Percentiles rank a stretch among this genome's conserved stretches.
These are phyloP conservation scores for Saccharum spontaneum DNA, from an alignment of 176 grass and related monocot genomes.

Conservation along the genomic window DNA sequence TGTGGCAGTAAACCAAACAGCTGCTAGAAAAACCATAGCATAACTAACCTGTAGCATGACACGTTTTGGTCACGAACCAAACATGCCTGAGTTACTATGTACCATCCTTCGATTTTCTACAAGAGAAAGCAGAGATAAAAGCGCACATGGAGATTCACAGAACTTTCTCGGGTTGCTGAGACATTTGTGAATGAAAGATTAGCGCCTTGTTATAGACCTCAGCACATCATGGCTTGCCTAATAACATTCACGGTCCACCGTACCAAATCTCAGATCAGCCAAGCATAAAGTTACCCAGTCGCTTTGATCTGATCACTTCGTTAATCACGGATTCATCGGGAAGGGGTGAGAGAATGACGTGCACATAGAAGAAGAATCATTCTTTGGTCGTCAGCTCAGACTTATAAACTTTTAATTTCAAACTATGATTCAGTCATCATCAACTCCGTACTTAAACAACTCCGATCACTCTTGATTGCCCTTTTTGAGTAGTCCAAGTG, in stretches of 20 bases:
- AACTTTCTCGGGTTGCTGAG: slow-evolving; percentile 2
- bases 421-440: slow-evolving; percentile 5
- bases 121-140: not conserved
- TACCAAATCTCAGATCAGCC: not conserved
- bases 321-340: not conserved
- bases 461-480: not conserved
- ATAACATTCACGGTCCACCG: not conserved
- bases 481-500: slow-evolving; percentile 9
- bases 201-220: slow-evolving; percentile 19
- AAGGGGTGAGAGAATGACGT: not conserved
- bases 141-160: not conserved
- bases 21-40: too few species aligned
- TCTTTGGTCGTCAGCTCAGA: slow-evolving; percentile 11
- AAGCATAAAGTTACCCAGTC: not conserved
- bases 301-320: not conserved
- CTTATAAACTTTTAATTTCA: not conserved
- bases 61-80: too few species aligned
- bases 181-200: slow-evolving; percentile 20
- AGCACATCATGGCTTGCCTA: not conserved
- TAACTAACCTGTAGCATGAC: too few species aligned
- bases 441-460: not conserved
- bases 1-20: too few species aligned
- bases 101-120: too few species aligned
- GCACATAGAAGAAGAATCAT: not conserved
- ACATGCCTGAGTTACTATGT: too few species aligned